Conservation (phyloP, 768 basidiomycete species). For the Russula brevipes region DNA sequence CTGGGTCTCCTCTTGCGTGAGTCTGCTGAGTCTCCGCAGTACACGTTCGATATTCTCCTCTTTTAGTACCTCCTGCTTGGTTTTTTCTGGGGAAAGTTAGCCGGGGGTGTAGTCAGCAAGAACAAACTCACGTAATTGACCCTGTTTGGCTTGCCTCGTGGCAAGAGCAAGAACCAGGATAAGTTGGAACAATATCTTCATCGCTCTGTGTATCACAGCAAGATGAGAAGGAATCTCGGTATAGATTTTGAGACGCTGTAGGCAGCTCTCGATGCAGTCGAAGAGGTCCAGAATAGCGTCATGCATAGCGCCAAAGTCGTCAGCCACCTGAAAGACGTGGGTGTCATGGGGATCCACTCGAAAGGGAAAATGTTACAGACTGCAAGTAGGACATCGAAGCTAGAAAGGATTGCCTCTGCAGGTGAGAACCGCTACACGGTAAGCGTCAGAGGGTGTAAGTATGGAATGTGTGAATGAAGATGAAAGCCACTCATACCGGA, state of each 20-base stretch:
- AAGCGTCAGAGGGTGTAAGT: background rate
- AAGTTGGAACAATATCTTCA: constrained; percentile 11
- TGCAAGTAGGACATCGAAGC: constrained; percentile 6
- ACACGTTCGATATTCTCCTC: background rate
- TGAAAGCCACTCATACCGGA: background rate
- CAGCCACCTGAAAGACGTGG: background rate
- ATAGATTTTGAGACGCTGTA: background rate
- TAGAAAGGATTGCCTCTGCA: background rate
- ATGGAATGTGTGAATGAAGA: background rate
- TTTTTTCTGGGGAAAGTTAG: background rate
- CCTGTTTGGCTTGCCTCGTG: background rate
- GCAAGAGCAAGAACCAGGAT: constrained; percentile 5
- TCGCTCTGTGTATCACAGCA: background rate
- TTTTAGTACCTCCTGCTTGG: background rate
- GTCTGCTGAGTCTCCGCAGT: constrained; percentile 4
- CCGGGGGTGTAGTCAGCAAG: background rate
- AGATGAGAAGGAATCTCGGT: background rate
- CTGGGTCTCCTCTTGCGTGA: constrained; percentile 4
- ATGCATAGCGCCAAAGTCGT: background rate
- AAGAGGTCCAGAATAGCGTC: constrained; percentile 4
- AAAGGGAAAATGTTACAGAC: background rate
- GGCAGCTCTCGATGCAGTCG: background rate
- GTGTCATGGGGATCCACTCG: background rate
- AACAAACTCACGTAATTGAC: constrained; percentile 3
- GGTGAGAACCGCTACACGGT: constrained; percentile 3